Evolutionary conservation across 345 rosid genomes (phyloP).

Genomic region (Gossypium australe): DNA sequence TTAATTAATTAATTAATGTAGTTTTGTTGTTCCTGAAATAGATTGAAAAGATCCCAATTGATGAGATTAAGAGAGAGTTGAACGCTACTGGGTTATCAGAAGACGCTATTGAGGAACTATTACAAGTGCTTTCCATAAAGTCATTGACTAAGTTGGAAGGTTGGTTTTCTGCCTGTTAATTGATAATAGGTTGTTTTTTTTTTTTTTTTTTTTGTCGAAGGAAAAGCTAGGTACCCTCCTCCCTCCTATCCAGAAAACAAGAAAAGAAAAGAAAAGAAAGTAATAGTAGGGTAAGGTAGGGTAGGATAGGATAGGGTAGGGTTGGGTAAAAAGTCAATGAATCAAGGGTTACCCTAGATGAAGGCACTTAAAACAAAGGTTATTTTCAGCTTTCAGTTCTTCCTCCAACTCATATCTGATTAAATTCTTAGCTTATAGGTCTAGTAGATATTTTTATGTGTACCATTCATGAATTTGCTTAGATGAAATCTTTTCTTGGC

Average conservation of each 20-base stretch:
- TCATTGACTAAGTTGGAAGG: conserved; percentile 71
- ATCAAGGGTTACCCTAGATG: background rate
- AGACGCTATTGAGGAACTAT: conserved; percentile 58
- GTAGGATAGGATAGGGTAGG: background rate
- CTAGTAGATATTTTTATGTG: background rate
- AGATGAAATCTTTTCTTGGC: background rate
- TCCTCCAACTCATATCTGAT: background rate
- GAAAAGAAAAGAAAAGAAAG: too few species aligned
- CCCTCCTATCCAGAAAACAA: background rate
- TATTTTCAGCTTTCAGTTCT: background rate
- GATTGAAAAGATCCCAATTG: conserved; percentile 74
- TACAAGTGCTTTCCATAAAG: conserved; percentile 33
- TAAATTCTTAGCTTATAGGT: background rate
- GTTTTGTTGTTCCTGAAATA: conserved; percentile 22
- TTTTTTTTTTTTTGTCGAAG: background rate
- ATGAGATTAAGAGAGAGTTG: conserved; percentile 73
- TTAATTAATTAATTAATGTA: background rate
- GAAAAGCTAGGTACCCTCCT: background rate
- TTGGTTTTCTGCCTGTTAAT: conserved; percentile 19
- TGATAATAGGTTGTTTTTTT: background rate
- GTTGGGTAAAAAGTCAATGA: background rate
- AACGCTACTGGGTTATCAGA: conserved; percentile 58
- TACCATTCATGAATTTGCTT: background rate
- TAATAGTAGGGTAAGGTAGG: background rate
- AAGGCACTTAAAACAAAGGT: background rate